Conservation (phyloP, 495 filamentous ascomycete genomes). For the Oidiodendron maius region DNA sequence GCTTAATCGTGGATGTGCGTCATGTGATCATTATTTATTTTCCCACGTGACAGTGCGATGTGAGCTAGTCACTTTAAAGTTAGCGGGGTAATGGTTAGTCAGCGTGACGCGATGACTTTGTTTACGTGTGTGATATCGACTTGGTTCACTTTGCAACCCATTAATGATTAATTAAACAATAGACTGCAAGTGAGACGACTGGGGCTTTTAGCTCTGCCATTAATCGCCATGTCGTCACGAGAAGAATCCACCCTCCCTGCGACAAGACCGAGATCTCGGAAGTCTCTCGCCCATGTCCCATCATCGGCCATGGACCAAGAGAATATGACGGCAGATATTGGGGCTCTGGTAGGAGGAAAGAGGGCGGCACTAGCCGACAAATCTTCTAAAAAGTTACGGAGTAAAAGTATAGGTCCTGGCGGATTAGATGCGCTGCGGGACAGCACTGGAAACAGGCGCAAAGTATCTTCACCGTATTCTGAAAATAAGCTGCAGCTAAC, state of each 20-base stretch:
- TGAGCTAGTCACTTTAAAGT: too few species aligned
- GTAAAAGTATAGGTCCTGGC: slow-evolving; percentile 92
- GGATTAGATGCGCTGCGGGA: slow-evolving; percentile 77
- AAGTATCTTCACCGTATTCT: slow-evolving; percentile 43
- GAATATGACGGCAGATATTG: slow-evolving; percentile 62
- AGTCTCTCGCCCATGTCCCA: slow-evolving; percentile 67
- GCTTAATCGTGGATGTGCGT: slow-evolving; percentile 2
- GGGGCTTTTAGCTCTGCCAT: slow-evolving; percentile 12
- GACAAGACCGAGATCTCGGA: slow-evolving; percentile 57
- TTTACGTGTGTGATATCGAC: slow-evolving; percentile 19
- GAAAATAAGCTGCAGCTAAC: slow-evolving; percentile 13
- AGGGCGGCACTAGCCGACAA: slow-evolving; percentile 32
- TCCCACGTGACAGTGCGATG: too few species aligned
- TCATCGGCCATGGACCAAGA: slow-evolving; percentile 58
- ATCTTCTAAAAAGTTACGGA: slow-evolving; percentile 70
- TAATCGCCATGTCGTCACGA: slow-evolving; percentile 36
- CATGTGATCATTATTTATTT: too few species aligned
- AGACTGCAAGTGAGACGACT: neutral
- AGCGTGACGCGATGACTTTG: slow-evolving; percentile 15
- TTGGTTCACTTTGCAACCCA: slow-evolving; percentile 2
- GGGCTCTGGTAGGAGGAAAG: slow-evolving; percentile 28
- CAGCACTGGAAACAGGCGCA: slow-evolving; percentile 72
- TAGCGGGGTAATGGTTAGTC: too few species aligned
- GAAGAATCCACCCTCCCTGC: slow-evolving; percentile 41
- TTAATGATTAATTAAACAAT: slow-evolving; percentile 8